Conservation (phyloP, 352 stramenopile genomes). For the Elongisporangium senticosum region DNA sequence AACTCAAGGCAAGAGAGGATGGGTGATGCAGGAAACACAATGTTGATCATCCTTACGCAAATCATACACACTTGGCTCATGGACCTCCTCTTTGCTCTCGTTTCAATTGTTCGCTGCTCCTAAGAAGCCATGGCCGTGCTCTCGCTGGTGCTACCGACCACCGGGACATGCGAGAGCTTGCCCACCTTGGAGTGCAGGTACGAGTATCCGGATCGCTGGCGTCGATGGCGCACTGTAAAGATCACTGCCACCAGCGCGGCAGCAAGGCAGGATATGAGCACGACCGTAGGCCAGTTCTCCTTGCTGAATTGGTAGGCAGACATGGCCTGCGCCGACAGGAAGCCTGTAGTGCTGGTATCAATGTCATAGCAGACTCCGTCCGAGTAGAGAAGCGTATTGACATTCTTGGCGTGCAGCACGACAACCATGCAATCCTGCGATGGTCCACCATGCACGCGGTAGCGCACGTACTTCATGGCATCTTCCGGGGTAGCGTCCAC, state of each 20-base stretch:
- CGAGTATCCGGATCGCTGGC: constrained; percentile 54
- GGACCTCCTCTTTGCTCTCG: background rate
- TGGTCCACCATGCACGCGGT: constrained; percentile 25
- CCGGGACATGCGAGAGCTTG: constrained; percentile 17
- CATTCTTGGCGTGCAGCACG: constrained; percentile 28
- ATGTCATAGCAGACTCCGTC: constrained; percentile 45
- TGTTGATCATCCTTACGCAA: background rate
- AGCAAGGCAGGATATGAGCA: constrained; percentile 28
- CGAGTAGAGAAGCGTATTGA: constrained; percentile 52
- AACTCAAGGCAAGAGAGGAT: background rate
- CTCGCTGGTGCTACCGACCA: constrained; percentile 15
- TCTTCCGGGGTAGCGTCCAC: constrained; percentile 13
- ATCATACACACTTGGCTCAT: background rate
- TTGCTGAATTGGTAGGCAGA: constrained; percentile 25
- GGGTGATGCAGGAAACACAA: background rate
- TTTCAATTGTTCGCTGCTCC: background rate
- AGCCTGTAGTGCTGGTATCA: constrained; percentile 8
- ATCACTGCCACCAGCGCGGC: constrained; percentile 28
- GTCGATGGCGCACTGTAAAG: constrained; percentile 37
- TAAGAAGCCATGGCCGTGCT: constrained; percentile 32
- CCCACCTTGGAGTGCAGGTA: constrained; percentile 49
- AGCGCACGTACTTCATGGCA: constrained; percentile 51
- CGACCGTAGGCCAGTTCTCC: constrained; percentile 27
- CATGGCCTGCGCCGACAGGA: constrained; percentile 13
- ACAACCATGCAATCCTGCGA: constrained; percentile 49